Percentiles rank a stretch among this genome's conserved stretches.
Evolutionary conservation across 2,329 filamentous ascomycete genomes (phyloP).

Genomic region (Phyllosticta paracitricarpa): DNA sequence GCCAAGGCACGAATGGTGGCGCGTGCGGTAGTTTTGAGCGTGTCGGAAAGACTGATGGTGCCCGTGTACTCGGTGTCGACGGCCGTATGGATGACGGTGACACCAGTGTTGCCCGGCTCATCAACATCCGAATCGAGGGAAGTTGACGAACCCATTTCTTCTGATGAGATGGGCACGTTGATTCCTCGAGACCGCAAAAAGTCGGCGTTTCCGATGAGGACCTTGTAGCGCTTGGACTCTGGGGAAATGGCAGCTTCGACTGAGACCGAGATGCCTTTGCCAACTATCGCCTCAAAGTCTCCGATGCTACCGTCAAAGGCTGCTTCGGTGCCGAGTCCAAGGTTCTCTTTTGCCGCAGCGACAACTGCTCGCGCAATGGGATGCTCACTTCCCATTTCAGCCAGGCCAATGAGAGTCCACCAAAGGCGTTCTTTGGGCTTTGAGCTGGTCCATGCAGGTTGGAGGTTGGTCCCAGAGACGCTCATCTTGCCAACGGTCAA

Average conservation of each 20-base stretch:
- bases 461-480: slow-evolving; percentile 62
- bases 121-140: slow-evolving; percentile 12
- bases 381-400: slow-evolving; percentile 92
- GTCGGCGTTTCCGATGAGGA: slow-evolving; percentile 73
- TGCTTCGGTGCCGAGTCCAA: slow-evolving; percentile 61
- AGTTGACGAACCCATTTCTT: slow-evolving; percentile 17
- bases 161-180: slow-evolving; percentile 42
- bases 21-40: slow-evolving; percentile 76
- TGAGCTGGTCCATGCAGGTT: slow-evolving; percentile 57
- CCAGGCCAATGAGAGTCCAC: slow-evolving; percentile 95
- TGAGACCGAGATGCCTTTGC: slow-evolving; percentile 71
- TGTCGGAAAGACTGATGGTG: slow-evolving; percentile 75
- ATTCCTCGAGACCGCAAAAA: slow-evolving; percentile 67
- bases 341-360: slow-evolving; percentile 60
- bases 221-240: slow-evolving; percentile 62
- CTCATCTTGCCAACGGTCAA: slow-evolving; percentile 94
- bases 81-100: slow-evolving; percentile 84
- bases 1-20: slow-evolving; percentile 74
- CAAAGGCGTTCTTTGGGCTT: slow-evolving; percentile 65
- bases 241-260: slow-evolving; percentile 65
- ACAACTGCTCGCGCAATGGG: slow-evolving; percentile 88
- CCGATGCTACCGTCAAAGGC: slow-evolving; percentile 74
- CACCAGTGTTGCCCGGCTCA: slow-evolving; percentile 46
- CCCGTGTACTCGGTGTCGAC: slow-evolving; percentile 76
- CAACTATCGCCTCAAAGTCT: slow-evolving; percentile 74